phyloP scores from a whole-genome alignment of 257 asterid species.

The Coffea canephora region DNA sequence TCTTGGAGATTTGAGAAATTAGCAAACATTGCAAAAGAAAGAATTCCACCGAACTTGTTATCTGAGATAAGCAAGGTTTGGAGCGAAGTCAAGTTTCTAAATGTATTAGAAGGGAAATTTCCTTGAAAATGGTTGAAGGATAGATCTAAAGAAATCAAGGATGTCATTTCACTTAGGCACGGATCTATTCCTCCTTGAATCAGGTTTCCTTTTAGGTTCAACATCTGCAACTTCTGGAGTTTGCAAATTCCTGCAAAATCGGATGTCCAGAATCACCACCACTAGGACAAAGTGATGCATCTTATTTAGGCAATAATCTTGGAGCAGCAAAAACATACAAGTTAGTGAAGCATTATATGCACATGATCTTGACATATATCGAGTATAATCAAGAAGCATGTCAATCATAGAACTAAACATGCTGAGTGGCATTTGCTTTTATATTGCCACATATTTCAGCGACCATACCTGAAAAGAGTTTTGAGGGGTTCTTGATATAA shows the following conservation, averaged over 20 bases:
- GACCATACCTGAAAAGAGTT: constrained; percentile 6
- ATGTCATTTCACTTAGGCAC: constrained; percentile 15
- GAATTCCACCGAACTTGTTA: constrained; percentile 16
- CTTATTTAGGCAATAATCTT: too few relatives aligned
- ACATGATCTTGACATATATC: neutral
- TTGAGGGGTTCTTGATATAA: constrained; percentile 13
- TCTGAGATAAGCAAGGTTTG: constrained; percentile 16
- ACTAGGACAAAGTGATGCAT: neutral
- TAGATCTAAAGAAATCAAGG: constrained; percentile 21
- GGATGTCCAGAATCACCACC: neutral
- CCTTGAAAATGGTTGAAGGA: constrained; percentile 18
- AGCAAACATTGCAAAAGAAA: constrained; percentile 16
- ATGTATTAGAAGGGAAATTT: constrained; percentile 11
- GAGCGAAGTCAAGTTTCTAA: constrained; percentile 20
- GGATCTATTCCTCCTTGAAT: constrained; percentile 25
- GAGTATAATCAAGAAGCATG: too few relatives aligned
- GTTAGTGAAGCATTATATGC: neutral
- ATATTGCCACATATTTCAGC: neutral
- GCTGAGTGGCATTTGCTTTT: neutral
- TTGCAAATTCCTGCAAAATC: constrained; percentile 22
- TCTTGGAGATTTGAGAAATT: constrained; percentile 6
- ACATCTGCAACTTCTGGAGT: constrained; percentile 18
- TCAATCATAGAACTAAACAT: neutral
- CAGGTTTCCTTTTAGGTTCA: constrained; percentile 18
- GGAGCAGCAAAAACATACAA: neutral